Base-by-base conservation (phyloP, 2,329 filamentous ascomycete species). In the Graphilbum ipis-grandicollis region DNA sequence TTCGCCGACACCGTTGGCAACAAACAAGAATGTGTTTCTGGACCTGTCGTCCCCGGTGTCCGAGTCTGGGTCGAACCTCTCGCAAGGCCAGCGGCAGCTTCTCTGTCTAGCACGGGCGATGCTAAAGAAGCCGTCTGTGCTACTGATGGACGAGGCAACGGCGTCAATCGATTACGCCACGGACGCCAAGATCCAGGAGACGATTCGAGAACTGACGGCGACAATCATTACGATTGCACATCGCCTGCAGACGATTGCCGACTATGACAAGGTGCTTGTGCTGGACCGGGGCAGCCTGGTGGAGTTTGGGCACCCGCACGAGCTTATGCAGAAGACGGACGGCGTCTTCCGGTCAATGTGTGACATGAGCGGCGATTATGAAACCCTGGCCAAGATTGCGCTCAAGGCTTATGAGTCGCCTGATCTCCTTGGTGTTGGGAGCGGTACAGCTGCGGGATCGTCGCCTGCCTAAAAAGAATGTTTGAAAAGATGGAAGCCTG, bases 81-180 rank as follows among this genome's bases (percentile, higher is more conserved):
- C 88, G 0, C 90, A 98, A 56, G 90, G 90, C 33, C 90, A 98
- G 55, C 76, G 90, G 8, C 90, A 98, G 56, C 76, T 98, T 9
- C 65, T 98, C 39, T 98, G 90, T 52, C 73, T 98, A 9, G 90
- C 88, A 0, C 78, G 90, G 38, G 90, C 90, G 0, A 73, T 98
- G 46, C 77, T 98, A 44, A 94, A 93, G 58, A 72, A 74, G 25
- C 86, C 90, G 0, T 86, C 81, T 45, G 85, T 98, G 2, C 65
- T 98, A n/a, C 79, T 98, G 51, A 96, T 98, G 90, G 90, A 98
- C 56, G 90, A 98, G 62, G 90, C 90, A 1, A 98, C 90, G 0
- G 90, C 90, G 0, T 93, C 83, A 0, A 96, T 98, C 50, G 90
- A 98, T 59, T 96, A 96, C 57, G 79, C 77, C 5, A 98, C 90